Conservation (phyloP, 768 basidiomycete genomes). For the Tricholoma furcatifolium region DNA sequence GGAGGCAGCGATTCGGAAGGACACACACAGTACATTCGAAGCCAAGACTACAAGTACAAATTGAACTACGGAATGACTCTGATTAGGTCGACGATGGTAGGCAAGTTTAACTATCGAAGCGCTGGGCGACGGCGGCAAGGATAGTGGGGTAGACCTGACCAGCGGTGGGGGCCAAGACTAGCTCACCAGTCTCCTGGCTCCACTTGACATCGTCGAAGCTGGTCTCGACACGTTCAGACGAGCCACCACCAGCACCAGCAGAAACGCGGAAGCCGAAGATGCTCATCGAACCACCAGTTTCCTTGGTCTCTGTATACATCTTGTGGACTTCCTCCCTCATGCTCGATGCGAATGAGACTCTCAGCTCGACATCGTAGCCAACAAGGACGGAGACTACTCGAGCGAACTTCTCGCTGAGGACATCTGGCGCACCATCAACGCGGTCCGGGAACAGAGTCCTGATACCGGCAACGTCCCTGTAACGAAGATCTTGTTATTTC, state of each 20-base stretch:
- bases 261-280: slow-evolving; percentile 6
- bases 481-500: neutral
- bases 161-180: slow-evolving; percentile 6
- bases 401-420: slow-evolving; percentile 6
- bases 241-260: slow-evolving; percentile 4
- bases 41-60: no score
- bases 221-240: neutral
- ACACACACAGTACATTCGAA: no score
- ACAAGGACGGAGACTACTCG: slow-evolving; percentile 3
- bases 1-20: no score
- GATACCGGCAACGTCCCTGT: slow-evolving; percentile 7
- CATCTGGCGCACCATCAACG: slow-evolving; percentile 6
- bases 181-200: slow-evolving; percentile 1
- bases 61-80: no score
- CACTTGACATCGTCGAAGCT: slow-evolving; percentile 9
- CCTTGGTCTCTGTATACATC: slow-evolving; percentile 5
- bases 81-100: no score
- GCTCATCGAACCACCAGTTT: slow-evolving; percentile 1
- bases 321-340: slow-evolving; percentile 2
- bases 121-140: slow-evolving; percentile 7
- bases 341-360: neutral
- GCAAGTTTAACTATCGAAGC: slow-evolving; percentile 1
- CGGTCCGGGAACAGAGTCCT: slow-evolving; percentile 8
- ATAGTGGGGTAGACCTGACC: slow-evolving; percentile 10
- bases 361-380: slow-evolving; percentile 10